Conservation (phyloP, 2,329 filamentous ascomycete genomes). For the Trichoderma atrobrunneum region DNA sequence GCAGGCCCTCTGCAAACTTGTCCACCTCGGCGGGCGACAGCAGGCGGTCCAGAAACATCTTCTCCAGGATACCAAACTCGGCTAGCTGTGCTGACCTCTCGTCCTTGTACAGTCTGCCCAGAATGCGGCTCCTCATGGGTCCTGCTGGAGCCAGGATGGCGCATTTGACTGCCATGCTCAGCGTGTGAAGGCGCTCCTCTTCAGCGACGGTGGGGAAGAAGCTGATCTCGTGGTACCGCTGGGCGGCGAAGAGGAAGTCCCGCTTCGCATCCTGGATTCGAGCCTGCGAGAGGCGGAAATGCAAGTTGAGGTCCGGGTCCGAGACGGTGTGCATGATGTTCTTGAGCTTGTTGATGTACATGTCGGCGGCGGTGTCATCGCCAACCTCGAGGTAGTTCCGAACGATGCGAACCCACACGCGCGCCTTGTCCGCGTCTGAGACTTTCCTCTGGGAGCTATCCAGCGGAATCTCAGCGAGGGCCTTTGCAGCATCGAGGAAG, state of each 20-base stretch:
- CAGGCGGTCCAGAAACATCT: conserved; percentile 92
- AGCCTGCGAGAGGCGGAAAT: conserved; percentile 89
- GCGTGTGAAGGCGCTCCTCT: conserved; percentile 77
- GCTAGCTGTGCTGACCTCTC: conserved; percentile 72
- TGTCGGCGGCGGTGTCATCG: conserved; percentile 80
- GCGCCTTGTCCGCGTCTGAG: conserved; percentile 75
- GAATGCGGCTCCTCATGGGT: conserved; percentile 72
- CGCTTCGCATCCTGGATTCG: conserved; percentile 89
- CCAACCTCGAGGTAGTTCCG: conserved; percentile 92
- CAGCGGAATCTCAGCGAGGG: conserved; percentile 79
- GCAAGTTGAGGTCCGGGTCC: conserved; percentile 71
- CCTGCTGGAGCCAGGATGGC: conserved; percentile 90
- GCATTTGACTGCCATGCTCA: conserved; percentile 85
- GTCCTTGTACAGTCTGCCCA: conserved; percentile 89
- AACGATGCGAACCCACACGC: conserved; percentile 90
- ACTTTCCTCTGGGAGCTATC: conserved; percentile 86
- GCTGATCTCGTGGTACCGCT: conserved; percentile 85
- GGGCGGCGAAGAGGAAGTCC: conserved; percentile 81
- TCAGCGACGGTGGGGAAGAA: conserved; percentile 76
- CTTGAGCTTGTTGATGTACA: conserved; percentile 91
- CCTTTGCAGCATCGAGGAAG: conserved; percentile 72
- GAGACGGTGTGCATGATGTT: conserved; percentile 79
- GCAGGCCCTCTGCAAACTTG: conserved; percentile 76
- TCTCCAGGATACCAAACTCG: conserved; percentile 88
- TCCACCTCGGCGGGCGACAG: conserved; percentile 78